phyloP scores from a whole-genome alignment of 495 filamentous ascomycete genomes.

The Tuber brumale region DNA sequence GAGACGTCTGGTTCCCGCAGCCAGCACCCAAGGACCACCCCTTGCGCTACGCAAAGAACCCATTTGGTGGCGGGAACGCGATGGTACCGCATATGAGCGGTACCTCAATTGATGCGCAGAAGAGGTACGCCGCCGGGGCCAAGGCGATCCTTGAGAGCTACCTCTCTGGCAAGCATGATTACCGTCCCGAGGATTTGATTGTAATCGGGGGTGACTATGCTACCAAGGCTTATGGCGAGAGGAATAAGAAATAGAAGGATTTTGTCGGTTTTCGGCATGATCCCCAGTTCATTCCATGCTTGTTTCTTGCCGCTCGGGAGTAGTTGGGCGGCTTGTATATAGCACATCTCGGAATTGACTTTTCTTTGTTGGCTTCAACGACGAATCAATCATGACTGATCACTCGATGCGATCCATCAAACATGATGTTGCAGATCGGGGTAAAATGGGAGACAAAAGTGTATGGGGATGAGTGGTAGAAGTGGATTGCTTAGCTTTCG shows the following conservation, averaged over 20 bases:
- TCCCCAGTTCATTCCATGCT: neutral
- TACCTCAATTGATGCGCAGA: conserved; percentile 93
- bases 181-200: conserved; percentile 85
- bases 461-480: neutral
- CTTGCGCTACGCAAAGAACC: conserved; percentile 86
- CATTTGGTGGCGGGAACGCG: conserved; percentile 93
- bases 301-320: neutral
- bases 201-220: conserved; percentile 88
- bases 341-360: neutral
- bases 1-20: conserved; percentile 72
- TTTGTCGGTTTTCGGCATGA: neutral
- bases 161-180: conserved; percentile 78
- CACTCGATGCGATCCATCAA: neutral
- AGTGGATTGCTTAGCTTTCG: neutral
- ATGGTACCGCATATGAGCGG: conserved; percentile 99
- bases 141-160: conserved; percentile 89
- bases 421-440: neutral
- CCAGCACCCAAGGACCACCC: conserved; percentile 91
- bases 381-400: neutral
- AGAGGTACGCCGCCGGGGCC: conserved; percentile 82
- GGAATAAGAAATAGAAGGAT: conserved; percentile 49
- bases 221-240: conserved; percentile 89
- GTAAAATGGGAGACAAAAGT: neutral
- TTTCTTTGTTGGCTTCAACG: neutral
- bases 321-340: neutral